These are phyloP conservation scores for Margaritispora aquatica DNA, from an alignment of 495 filamentous ascomycete species.

Conservation along the genomic window DNA sequence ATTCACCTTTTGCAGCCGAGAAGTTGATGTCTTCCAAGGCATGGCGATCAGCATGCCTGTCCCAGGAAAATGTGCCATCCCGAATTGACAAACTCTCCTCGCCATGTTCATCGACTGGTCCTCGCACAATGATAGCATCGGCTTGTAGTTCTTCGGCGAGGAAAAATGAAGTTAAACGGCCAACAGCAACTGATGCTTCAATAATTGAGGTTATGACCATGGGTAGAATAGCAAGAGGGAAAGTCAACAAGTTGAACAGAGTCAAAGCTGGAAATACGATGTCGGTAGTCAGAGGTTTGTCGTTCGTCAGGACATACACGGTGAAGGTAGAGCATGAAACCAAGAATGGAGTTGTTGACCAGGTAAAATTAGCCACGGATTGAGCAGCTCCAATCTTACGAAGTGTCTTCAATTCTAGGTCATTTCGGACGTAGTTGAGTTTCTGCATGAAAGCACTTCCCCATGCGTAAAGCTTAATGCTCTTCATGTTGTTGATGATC, in stretches of 20 bases:
- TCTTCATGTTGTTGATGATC: conserved; percentile 99
- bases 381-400: conserved; percentile 93
- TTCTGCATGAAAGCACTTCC: conserved; percentile 95
- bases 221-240: conserved; percentile 88
- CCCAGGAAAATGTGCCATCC: conserved; percentile 92
- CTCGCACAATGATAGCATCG: conserved; percentile 68
- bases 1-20: conserved; percentile 80
- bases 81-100: conserved; percentile 80
- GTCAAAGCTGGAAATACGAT: conserved; percentile 95
- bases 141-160: conserved; percentile 83
- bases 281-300: conserved; percentile 79
- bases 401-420: conserved; percentile 89
- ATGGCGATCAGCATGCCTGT: conserved; percentile 61
- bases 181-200: conserved; percentile 89
- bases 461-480: conserved; percentile 99
- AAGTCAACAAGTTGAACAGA: conserved; percentile 88
- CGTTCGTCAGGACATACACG: conserved; percentile 80
- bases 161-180: conserved; percentile 79
- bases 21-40: conserved; percentile 76
- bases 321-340: conserved; percentile 97
- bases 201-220: conserved; percentile 98
- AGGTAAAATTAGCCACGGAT: conserved; percentile 93
- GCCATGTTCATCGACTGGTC: conserved; percentile 58
- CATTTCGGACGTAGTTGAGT: conserved; percentile 89
- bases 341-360: conserved; percentile 98